These are phyloP conservation scores for Beauveria brongniartii DNA, from an alignment of 2,329 filamentous ascomycete genomes.

Conservation along the genomic window DNA sequence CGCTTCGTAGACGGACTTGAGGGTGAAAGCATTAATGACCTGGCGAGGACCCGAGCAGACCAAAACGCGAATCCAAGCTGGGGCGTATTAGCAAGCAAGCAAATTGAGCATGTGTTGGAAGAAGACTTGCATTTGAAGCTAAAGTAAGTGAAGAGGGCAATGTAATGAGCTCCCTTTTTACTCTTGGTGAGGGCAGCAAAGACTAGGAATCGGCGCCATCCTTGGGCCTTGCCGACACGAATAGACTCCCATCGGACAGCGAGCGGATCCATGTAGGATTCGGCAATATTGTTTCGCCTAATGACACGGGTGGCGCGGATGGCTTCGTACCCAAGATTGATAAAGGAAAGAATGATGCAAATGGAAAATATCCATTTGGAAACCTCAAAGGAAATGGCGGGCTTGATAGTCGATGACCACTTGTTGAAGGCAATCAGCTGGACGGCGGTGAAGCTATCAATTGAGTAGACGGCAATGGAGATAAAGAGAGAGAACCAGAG, in stretches of 20 bases:
- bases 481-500: slow-evolving; percentile 73
- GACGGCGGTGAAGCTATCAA: slow-evolving; percentile 89
- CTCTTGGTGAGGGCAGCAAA: slow-evolving; percentile 87
- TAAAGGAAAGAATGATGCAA: slow-evolving; percentile 85
- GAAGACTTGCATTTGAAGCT: slow-evolving; percentile 50
- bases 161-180: slow-evolving; percentile 82
- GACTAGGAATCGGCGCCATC: slow-evolving; percentile 86
- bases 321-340: slow-evolving; percentile 74
- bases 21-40: slow-evolving; percentile 79
- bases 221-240: slow-evolving; percentile 63
- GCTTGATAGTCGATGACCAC: slow-evolving; percentile 79
- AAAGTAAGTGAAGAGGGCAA: slow-evolving; percentile 88
- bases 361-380: slow-evolving; percentile 93
- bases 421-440: slow-evolving; percentile 82
- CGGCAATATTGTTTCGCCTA: slow-evolving; percentile 74
- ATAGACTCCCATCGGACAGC: slow-evolving; percentile 80
- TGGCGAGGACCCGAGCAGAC: slow-evolving; percentile 89
- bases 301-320: slow-evolving; percentile 74
- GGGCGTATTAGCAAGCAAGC: slow-evolving; percentile 14
- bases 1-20: slow-evolving; percentile 74
- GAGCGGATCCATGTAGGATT: slow-evolving; percentile 83
- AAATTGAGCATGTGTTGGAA: neutral
- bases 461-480: slow-evolving; percentile 75
- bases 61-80: slow-evolving; percentile 80
- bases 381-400: slow-evolving; percentile 65